A percentile compares a stretch with the other conserved stretches of the same genome.
phyloP scores from a whole-genome alignment of 768 basidiomycete genomes.

The Auriscalpium vulgare region DNA sequence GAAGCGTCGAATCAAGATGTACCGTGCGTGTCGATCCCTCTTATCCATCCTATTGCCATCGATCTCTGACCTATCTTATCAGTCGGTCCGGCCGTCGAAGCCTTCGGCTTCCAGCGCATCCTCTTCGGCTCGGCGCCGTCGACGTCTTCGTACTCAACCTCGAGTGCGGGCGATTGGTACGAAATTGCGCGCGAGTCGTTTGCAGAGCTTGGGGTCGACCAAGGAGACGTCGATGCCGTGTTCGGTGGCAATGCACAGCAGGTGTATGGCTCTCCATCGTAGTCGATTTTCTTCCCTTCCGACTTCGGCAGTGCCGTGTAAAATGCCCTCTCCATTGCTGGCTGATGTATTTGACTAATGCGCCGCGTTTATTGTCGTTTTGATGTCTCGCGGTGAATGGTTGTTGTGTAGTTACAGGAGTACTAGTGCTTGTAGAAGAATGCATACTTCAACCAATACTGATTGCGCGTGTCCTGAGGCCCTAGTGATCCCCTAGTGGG shows the following conservation, averaged over 20 bases:
- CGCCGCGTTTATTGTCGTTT: too few relatives aligned
- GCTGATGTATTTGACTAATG: background rate
- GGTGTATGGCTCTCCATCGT: constrained; percentile 28
- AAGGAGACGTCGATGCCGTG: constrained; percentile 67
- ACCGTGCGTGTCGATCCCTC: constrained; percentile 45
- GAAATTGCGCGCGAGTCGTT: constrained; percentile 72
- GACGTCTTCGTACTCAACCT: constrained; percentile 35
- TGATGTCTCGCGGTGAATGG: too few relatives aligned
- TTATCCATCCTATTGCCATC: constrained; percentile 2
- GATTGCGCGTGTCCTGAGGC: too few relatives aligned
- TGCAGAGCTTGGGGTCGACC: constrained; percentile 73
- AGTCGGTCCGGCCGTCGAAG: constrained; percentile 81
- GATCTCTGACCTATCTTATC: background rate
- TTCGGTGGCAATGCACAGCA: constrained; percentile 47
- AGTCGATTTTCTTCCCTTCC: background rate
- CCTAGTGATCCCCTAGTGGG: too few relatives aligned
- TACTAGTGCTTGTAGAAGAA: too few relatives aligned
- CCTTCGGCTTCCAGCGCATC: constrained; percentile 78
- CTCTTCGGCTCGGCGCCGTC: constrained; percentile 76
- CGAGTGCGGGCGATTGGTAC: constrained; percentile 67
- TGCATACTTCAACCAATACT: too few relatives aligned
- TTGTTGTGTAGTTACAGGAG: too few relatives aligned
- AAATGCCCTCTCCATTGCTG: background rate
- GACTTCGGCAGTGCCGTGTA: background rate
- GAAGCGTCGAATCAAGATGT: constrained; percentile 73